Conservation (phyloP, 768 basidiomycete genomes). For the Xanthoconium stramineum region DNA sequence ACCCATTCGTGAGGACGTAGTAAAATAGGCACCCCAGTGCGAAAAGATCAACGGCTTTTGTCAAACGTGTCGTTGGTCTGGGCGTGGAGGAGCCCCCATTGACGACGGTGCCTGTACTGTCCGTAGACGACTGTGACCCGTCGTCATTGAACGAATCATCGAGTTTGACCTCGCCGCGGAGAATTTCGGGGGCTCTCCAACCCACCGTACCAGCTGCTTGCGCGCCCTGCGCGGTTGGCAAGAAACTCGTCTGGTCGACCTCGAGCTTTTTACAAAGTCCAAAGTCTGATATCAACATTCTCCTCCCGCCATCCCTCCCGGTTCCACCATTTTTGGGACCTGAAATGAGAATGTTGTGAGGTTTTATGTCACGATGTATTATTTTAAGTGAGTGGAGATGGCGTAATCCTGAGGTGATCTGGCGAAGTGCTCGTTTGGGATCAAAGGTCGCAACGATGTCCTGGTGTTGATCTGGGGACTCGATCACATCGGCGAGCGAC, state of each 20-base stretch:
- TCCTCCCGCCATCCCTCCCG: slow-evolving; percentile 45
- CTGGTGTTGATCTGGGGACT: slow-evolving; percentile 72
- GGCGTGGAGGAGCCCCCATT: slow-evolving; percentile 15
- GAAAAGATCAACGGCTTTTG: slow-evolving; percentile 96
- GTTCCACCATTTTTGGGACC: slow-evolving; percentile 51
- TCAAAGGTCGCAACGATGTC: slow-evolving; percentile 79
- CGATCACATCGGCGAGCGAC: slow-evolving; percentile 83
- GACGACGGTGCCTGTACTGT: slow-evolving; percentile 54
- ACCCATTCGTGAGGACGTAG: slow-evolving; percentile 84
- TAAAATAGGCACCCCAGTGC: slow-evolving; percentile 95
- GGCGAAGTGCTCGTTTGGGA: slow-evolving; percentile 81
- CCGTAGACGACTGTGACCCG: slow-evolving; percentile 62
- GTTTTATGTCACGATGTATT: slow-evolving; percentile 98
- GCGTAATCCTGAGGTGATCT: slow-evolving; percentile 83
- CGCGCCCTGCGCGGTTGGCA: slow-evolving; percentile 87
- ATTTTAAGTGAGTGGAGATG: slow-evolving; percentile 94
- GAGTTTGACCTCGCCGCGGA: slow-evolving; percentile 90
- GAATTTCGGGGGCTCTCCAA: slow-evolving; percentile 96
- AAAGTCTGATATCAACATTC: slow-evolving; percentile 96
- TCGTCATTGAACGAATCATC: slow-evolving; percentile 70
- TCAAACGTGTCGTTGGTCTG: slow-evolving; percentile 60
- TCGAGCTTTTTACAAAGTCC: slow-evolving; percentile 95
- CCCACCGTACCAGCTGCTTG: slow-evolving; percentile 93
- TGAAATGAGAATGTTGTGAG: slow-evolving; percentile 93
- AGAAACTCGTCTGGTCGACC: slow-evolving; percentile 92